A percentile compares a stretch with the other conserved stretches of the same genome.
These are phyloP conservation scores for Penicillium palitans DNA, from an alignment of 2,329 filamentous ascomycete species.

Conservation along the genomic window DNA sequence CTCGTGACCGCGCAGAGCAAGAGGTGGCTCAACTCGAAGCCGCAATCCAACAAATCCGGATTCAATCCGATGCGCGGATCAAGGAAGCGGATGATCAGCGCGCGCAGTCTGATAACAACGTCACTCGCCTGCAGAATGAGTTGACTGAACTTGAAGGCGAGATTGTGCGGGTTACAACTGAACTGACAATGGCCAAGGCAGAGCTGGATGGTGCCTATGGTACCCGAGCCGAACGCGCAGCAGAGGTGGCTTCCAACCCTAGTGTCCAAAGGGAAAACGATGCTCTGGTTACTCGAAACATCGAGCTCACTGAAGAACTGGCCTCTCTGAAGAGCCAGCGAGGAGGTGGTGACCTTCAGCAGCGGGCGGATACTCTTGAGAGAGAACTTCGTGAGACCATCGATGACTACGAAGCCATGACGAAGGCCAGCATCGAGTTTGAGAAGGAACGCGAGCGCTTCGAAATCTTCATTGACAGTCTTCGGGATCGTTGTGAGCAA, in stretches of 20 bases:
- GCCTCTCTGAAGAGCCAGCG: constrained; percentile 43
- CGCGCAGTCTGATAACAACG: constrained; percentile 38
- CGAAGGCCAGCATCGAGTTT: constrained; percentile 67
- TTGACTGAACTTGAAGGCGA: constrained; percentile 60
- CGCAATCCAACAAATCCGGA: constrained; percentile 34
- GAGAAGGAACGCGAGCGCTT: constrained; percentile 69
- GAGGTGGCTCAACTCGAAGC: constrained; percentile 32
- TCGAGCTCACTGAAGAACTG: constrained; percentile 49
- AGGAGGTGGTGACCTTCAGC: constrained; percentile 42
- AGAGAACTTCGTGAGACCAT: constrained; percentile 67
- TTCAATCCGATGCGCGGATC: constrained; percentile 35
- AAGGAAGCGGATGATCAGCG: constrained; percentile 20
- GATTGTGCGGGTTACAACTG: constrained; percentile 66
- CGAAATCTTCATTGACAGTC: constrained; percentile 62
- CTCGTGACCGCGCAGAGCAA: constrained; percentile 31
- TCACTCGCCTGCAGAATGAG: constrained; percentile 49
- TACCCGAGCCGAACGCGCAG: constrained; percentile 65
- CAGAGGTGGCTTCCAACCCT: constrained; percentile 62
- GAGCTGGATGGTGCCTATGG: constrained; percentile 96
- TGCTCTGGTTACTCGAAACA: constrained; percentile 52
- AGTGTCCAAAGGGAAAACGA: constrained; percentile 62
- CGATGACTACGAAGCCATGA: constrained; percentile 69
- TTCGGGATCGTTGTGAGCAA: constrained; percentile 63
- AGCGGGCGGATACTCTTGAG: constrained; percentile 58
- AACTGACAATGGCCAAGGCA: constrained; percentile 85